phyloP scores from a whole-genome alignment of 2,329 filamentous ascomycete species.

The Akanthomyces muscarius region DNA sequence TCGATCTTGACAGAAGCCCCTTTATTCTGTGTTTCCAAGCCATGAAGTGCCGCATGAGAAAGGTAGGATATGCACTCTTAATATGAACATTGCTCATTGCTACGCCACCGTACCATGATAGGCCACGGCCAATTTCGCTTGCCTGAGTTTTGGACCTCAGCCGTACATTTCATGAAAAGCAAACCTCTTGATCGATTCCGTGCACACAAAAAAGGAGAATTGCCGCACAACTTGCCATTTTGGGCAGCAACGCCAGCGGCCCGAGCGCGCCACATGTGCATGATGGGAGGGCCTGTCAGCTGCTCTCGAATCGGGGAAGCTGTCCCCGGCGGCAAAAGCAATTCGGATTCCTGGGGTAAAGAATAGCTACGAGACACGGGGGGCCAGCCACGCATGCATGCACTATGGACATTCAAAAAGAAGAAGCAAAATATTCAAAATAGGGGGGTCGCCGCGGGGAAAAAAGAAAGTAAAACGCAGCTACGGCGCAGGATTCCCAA shows the following conservation, averaged over 20 bases:
- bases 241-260: neutral
- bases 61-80: neutral
- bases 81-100: neutral
- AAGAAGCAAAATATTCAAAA: neutral
- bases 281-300: neutral
- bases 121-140: neutral
- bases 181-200: neutral
- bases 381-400: neutral
- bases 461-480: neutral
- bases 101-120: neutral
- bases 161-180: neutral
- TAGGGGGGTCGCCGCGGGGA: neutral
- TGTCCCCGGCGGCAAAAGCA: neutral
- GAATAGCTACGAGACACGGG: neutral
- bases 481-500: neutral
- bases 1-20: neutral
- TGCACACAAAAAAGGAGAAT: neutral
- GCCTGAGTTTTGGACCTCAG: neutral
- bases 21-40: neutral
- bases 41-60: neutral
- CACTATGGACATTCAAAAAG: neutral
- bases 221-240: neutral
- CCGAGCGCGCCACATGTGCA: neutral
- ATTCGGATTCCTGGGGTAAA: too few species aligned
- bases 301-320: neutral